Evolutionary conservation across 2,329 filamentous ascomycete species (phyloP).

Genomic region (Cladophialophora carrionii): DNA sequence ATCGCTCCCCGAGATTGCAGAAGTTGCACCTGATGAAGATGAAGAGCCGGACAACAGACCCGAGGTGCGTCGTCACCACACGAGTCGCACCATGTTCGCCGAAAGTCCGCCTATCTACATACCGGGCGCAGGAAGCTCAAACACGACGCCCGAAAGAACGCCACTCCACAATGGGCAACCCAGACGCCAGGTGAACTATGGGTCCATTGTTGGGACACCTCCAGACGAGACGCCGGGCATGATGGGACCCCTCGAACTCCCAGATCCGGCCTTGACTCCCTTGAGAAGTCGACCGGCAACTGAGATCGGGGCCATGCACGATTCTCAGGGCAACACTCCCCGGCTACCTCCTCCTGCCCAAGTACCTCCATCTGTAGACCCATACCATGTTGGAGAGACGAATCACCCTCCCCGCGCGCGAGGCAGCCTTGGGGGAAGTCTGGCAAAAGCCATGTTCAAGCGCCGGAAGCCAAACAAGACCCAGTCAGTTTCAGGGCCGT

Average conservation of each 20-base stretch:
- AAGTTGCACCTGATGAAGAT: constrained; percentile 25
- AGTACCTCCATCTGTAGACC: constrained; percentile 22
- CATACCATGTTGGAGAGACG: constrained; percentile 33
- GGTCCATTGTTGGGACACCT: constrained; percentile 64
- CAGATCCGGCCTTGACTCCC: constrained; percentile 63
- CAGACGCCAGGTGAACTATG: constrained; percentile 54
- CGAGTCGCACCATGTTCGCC: constrained; percentile 38
- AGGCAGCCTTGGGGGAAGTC: constrained; percentile 22
- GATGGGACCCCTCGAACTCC: constrained; percentile 60
- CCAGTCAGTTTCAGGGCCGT: constrained; percentile 29
- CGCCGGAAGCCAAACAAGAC: constrained; percentile 16
- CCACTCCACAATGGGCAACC: constrained; percentile 21
- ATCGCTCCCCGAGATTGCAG: constrained; percentile 28
- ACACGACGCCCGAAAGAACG: constrained; percentile 27
- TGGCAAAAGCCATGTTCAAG: constrained; percentile 31
- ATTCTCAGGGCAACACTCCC: constrained; percentile 9
- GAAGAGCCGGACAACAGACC: constrained; percentile 24
- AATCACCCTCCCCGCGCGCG: constrained; percentile 14
- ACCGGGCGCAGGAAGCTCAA: constrained; percentile 43
- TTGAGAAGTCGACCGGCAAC: constrained; percentile 24
- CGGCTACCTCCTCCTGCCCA: constrained; percentile 29
- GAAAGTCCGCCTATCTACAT: constrained; percentile 46
- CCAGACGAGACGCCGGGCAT: constrained; percentile 39
- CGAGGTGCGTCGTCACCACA: constrained; percentile 33
- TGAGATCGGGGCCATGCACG: constrained; percentile 1